Percentiles rank a stretch among this genome's conserved stretches.
Evolutionary conservation across 495 filamentous ascomycete species (phyloP).

Genomic region (Extremus antarcticus): DNA sequence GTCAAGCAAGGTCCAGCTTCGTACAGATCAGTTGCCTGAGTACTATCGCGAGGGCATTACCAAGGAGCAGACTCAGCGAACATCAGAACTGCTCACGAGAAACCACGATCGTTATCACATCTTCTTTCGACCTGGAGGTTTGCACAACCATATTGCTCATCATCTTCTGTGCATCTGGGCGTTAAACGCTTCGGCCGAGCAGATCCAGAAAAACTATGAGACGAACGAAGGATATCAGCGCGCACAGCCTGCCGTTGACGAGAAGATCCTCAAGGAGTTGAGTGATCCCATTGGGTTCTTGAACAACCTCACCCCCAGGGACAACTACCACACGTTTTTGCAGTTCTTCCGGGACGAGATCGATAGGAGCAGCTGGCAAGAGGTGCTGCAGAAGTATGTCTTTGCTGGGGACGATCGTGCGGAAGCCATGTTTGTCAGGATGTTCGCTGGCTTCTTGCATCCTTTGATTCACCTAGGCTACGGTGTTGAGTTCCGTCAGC

Average conservation of each 20-base stretch:
- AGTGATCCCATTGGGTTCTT: constrained; percentile 40
- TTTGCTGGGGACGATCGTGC: constrained; percentile 51
- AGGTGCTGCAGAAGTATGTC: constrained; percentile 51
- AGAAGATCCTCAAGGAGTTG: constrained; percentile 40
- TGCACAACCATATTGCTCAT: constrained; percentile 58
- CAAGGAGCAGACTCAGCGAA: constrained; percentile 46
- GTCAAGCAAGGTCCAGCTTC: constrained; percentile 48
- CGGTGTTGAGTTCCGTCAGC: constrained; percentile 69
- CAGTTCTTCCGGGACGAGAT: constrained; percentile 66
- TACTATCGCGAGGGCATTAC: constrained; percentile 41
- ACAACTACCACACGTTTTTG: constrained; percentile 58
- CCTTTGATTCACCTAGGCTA: constrained; percentile 63
- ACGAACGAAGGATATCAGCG: constrained; percentile 54
- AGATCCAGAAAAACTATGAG: constrained; percentile 49
- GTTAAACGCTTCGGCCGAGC: constrained; percentile 49
- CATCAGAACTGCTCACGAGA: constrained; percentile 57
- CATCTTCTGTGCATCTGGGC: constrained; percentile 65
- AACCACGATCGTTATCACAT: constrained; percentile 68
- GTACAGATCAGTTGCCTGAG: constrained; percentile 43
- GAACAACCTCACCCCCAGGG: constrained; percentile 39
- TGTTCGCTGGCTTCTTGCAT: constrained; percentile 60
- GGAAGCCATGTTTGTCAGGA: constrained; percentile 49
- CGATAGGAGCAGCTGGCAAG: constrained; percentile 44
- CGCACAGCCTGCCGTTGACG: constrained; percentile 31
- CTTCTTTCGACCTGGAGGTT: constrained; percentile 60